Evolutionary conservation across 257 asterid species (phyloP).

Genomic region (Linaria vulgaris): DNA sequence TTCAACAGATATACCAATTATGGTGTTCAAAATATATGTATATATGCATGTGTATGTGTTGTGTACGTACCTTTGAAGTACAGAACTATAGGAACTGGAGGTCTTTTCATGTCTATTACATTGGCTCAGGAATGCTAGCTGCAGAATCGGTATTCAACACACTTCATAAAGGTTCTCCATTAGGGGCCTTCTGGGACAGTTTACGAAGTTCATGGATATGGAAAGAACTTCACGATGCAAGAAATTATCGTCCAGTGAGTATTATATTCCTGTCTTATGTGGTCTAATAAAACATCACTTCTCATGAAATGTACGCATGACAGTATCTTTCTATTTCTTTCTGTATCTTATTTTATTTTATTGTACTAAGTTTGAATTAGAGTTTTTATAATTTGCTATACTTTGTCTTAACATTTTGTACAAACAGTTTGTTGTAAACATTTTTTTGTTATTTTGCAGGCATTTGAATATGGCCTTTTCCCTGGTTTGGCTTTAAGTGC

Average conservation of each 20-base stretch:
- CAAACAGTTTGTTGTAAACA: background rate
- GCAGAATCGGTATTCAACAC: conserved; percentile 80
- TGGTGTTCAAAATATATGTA: background rate
- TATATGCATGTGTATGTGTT: no score
- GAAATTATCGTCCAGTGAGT: conserved; percentile 97
- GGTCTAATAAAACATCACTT: background rate
- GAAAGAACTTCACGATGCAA: conserved; percentile 83
- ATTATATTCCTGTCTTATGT: background rate
- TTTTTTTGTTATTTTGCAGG: conserved; percentile 50
- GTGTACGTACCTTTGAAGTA: no score
- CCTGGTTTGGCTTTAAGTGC: conserved; percentile 89
- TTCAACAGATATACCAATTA: background rate
- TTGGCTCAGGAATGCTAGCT: conserved; percentile 75
- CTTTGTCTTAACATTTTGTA: background rate
- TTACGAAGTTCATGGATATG: conserved; percentile 87
- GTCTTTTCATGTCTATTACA: conserved; percentile 9
- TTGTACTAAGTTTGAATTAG: background rate
- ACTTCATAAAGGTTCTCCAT: conserved; percentile 54
- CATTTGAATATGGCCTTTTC: conserved; percentile 83
- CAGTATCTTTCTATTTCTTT: background rate
- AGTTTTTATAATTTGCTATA: background rate
- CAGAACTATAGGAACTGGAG: background rate
- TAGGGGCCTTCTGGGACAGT: conserved; percentile 78
- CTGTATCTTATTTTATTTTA: conserved; percentile 2
- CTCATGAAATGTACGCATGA: no score